Percentiles rank a stretch among this genome's conserved stretches.
Evolutionary conservation across 257 asterid genomes (phyloP).

Genomic region (Penstemon eatonii): DNA sequence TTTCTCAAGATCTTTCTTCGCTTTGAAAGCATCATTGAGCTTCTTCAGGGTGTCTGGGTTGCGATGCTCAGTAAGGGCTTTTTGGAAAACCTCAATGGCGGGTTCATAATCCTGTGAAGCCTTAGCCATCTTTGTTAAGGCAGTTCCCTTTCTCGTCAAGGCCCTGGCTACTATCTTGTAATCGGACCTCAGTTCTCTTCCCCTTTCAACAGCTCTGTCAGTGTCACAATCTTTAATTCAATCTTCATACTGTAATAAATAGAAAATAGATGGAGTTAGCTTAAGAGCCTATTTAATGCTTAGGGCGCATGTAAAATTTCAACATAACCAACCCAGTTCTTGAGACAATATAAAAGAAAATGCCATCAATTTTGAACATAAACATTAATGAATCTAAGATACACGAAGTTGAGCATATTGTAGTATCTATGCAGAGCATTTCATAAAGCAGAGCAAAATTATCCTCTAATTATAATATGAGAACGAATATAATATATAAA

Average conservation of each 20-base stretch:
- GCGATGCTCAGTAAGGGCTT: conserved; percentile 92
- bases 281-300: background rate
- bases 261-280: background rate
- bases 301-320: background rate
- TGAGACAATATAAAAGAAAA: background rate
- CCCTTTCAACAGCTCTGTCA: conserved; percentile 92
- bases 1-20: conserved; percentile 88
- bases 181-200: conserved; percentile 84
- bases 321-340: background rate
- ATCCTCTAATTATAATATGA: too few relatives aligned
- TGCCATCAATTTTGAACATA: too few relatives aligned
- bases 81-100: conserved; percentile 85
- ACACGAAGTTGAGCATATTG: too few relatives aligned
- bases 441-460: too few relatives aligned
- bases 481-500: too few relatives aligned
- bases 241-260: conserved; percentile 57
- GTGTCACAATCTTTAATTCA: conserved; percentile 88
- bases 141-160: conserved; percentile 88
- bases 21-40: conserved; percentile 90
- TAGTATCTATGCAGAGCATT: too few relatives aligned
- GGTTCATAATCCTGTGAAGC: conserved; percentile 72
- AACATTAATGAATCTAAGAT: too few relatives aligned
- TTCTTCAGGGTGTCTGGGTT: conserved; percentile 88
- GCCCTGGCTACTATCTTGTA: conserved; percentile 92
- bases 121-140: conserved; percentile 77